Evolutionary conservation across 2,329 filamentous ascomycete species (phyloP), one percentile per base, ranked within the genome.

Genomic region (Bipolaris sorokiniana): DNA sequence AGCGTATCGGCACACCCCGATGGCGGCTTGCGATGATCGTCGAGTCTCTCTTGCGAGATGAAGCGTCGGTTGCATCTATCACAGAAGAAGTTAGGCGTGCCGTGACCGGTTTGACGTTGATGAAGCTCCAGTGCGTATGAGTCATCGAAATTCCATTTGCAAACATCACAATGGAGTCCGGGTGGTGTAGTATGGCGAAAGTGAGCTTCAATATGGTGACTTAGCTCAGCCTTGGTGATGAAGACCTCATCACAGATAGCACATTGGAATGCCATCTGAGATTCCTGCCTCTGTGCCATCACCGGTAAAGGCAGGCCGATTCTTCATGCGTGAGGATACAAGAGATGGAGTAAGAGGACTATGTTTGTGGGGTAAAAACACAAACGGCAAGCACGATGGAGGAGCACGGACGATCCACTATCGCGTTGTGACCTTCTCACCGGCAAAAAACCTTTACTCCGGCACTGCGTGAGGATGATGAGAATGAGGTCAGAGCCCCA

Each of bases 61-160:
- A 62, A 61, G 11, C 13, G 9, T 22, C 58, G 20, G 1, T 38
- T 33, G 40, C 59, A 63, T 6, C 54, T 51, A 3, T 58, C 57
- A 37, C 55, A 63, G 10, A 16, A 2, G 20, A 55, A 33, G 2
- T 36, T 15, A 3, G 28, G 6, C 18, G 41, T 16, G 6, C 23
- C 26, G 45, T 72, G 68, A 5, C 61, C 58, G 10, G 20, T 56
- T 16, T 47, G 28, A 13, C 58, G 52, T 33, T 51, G 47, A 36
- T 73, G 71, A 0, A 53, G 28, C 33, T 72, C 69, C 0, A 73
- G 62, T 0, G 59, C 59, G n/a, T 65, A 48, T 2, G 57, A 55
- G 53, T 71, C 66, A 10, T 50, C 23, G 20, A 69, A 72, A 1
- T 37, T 22, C 51, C 58, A 64, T 0, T 42, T 13, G 46, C 70